These are phyloP conservation scores for Monascus purpureus DNA, from an alignment of 495 filamentous ascomycete genomes.

Conservation along the genomic window DNA sequence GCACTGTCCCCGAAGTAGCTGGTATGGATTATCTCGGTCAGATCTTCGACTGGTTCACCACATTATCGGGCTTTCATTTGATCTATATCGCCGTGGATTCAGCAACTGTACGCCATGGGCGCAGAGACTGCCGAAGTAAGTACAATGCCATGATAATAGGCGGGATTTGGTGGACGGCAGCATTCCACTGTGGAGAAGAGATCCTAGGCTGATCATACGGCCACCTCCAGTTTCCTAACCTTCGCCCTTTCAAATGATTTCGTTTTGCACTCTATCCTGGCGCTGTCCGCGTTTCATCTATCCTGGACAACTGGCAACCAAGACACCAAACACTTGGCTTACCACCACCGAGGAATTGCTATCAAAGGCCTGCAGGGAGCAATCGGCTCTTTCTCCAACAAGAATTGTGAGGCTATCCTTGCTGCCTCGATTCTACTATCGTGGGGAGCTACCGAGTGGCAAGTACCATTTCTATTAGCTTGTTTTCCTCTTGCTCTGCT, in stretches of 20 bases:
- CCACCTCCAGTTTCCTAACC: conserved; percentile 54
- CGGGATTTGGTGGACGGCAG: too few relatives aligned
- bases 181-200: too few relatives aligned
- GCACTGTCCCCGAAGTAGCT: conserved; percentile 45
- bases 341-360: conserved; percentile 72
- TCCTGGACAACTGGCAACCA: conserved; percentile 72
- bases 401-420: conserved; percentile 82
- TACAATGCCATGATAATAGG: too few relatives aligned
- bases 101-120: conserved; percentile 83
- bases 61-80: conserved; percentile 69
- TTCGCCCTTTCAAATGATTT: conserved; percentile 70
- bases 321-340: conserved; percentile 70
- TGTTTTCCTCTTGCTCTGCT: conserved; percentile 19
- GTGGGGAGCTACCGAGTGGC: conserved; percentile 97
- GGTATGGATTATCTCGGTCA: conserved; percentile 50
- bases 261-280: conserved; percentile 85
- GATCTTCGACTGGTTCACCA: conserved; percentile 87
- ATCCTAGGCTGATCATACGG: too few relatives aligned
- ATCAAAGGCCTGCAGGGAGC: conserved; percentile 79
- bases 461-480: conserved; percentile 30
- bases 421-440: conserved; percentile 86
- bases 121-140: conserved; percentile 81
- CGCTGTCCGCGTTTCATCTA: conserved; percentile 82
- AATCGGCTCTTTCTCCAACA: conserved; percentile 69
- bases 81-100: conserved; percentile 62